Percentiles rank a stretch among this genome's conserved stretches.
Conservation (phyloP, 352 stramenopile genomes). For the Phytophthora cactorum region DNA sequence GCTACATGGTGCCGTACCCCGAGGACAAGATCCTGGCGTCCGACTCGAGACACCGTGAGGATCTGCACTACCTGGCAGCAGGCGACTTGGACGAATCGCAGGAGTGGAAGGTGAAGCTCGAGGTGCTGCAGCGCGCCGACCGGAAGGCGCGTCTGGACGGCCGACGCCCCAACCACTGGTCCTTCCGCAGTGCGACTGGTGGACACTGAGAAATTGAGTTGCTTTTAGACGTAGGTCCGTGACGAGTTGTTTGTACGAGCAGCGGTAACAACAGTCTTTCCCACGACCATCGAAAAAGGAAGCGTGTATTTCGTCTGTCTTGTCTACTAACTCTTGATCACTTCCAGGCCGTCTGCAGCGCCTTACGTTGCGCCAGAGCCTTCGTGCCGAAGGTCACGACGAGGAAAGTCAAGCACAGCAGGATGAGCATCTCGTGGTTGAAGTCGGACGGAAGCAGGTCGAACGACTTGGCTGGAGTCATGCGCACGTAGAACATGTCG, state of each 20-base stretch:
- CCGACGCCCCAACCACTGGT: conserved; percentile 81
- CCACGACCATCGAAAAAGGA: conserved; percentile 15
- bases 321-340: conserved; percentile 39
- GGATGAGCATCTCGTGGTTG: conserved; percentile 93
- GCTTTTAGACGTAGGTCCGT: conserved; percentile 5
- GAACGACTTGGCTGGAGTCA: conserved; percentile 95
- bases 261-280: conserved; percentile 15
- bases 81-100: conserved; percentile 82
- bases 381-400: conserved; percentile 74
- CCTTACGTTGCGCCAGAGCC: conserved; percentile 72
- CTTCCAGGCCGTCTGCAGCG: conserved; percentile 84
- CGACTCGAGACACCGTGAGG: conserved; percentile 76
- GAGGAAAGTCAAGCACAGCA: conserved; percentile 91
- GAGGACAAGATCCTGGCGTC: conserved; percentile 73
- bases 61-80: conserved; percentile 68
- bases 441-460: conserved; percentile 97
- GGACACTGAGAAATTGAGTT: conserved; percentile 43
- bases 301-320: conserved; percentile 18
- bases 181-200: conserved; percentile 43
- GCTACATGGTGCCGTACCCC: conserved; percentile 59
- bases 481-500: conserved; percentile 94
- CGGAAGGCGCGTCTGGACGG: conserved; percentile 79
- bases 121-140: conserved; percentile 81
- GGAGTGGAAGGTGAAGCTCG: conserved; percentile 86
- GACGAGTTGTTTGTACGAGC: conserved; percentile 17